Percentiles rank a stretch among this genome's conserved stretches.
phyloP scores from a whole-genome alignment of 768 basidiomycete genomes.

The Hygrophorus pudorinus region DNA sequence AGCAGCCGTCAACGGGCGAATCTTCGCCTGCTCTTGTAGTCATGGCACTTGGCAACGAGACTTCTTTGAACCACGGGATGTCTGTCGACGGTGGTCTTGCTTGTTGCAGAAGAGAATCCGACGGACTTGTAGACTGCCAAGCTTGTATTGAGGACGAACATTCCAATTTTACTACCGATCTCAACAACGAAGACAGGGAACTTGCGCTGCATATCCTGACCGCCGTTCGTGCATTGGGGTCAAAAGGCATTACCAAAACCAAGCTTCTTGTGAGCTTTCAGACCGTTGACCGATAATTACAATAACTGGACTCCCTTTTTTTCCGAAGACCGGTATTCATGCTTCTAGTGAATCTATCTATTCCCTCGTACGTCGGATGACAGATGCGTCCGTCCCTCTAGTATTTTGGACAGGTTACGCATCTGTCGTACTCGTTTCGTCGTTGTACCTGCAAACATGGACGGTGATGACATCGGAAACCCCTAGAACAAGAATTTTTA shows the following conservation, averaged over 20 bases:
- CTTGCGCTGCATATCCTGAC: constrained; percentile 26
- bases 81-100: constrained; percentile 31
- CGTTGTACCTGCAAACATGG: constrained; percentile 43
- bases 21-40: constrained; percentile 10
- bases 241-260: constrained; percentile 28
- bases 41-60: constrained; percentile 13
- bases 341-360: constrained; percentile 17
- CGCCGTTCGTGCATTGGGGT: constrained; percentile 24
- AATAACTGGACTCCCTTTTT: not conserved
- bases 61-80: constrained; percentile 30
- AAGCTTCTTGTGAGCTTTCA: constrained; percentile 26
- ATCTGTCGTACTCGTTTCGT: constrained; percentile 43
- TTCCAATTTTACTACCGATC: constrained; percentile 17
- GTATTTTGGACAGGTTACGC: constrained; percentile 63
- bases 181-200: constrained; percentile 20
- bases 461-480: constrained; percentile 40
- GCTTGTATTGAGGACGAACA: constrained; percentile 36
- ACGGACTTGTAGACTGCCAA: constrained; percentile 32
- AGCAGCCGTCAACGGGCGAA: constrained; percentile 10
- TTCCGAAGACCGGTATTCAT: constrained; percentile 10
- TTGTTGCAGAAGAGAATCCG: constrained; percentile 33
- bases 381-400: constrained; percentile 39
- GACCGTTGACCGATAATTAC: not conserved
- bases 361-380: constrained; percentile 30
- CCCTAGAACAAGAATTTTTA: constrained; percentile 39